These are phyloP conservation scores for Elaeis oleifera DNA, from an alignment of 202 grass and related monocot species.

Conservation along the genomic window DNA sequence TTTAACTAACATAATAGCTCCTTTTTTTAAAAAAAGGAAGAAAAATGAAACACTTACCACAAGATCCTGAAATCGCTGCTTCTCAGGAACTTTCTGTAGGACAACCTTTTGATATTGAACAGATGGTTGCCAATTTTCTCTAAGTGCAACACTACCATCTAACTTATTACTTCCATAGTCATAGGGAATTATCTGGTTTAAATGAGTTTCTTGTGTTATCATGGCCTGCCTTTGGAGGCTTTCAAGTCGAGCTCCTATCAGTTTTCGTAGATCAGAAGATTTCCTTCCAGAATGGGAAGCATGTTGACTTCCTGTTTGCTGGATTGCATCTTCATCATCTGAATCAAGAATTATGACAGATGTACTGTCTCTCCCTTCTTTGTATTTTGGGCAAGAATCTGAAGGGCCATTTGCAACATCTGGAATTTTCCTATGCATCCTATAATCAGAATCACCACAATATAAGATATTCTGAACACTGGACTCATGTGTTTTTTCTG, in stretches of 20 bases:
- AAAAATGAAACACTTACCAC: constrained; percentile 33
- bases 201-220: constrained; percentile 22
- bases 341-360: constrained; percentile 67
- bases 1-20: too few relatives aligned
- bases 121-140: constrained; percentile 45
- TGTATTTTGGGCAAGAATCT: constrained; percentile 3
- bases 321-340: constrained; percentile 67
- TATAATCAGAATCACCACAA: not conserved
- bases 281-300: constrained; percentile 18
- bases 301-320: constrained; percentile 11
- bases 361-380: constrained; percentile 22
- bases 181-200: constrained; percentile 45
- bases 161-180: not conserved
- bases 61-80: constrained; percentile 55
- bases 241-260: constrained; percentile 24
- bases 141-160: constrained; percentile 19
- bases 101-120: constrained; percentile 68
- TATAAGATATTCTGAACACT: not conserved
- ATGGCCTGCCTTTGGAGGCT: constrained; percentile 27
- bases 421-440: too few relatives aligned
- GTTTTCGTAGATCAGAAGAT: constrained; percentile 19
- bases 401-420: not conserved
- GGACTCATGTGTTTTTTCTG: constrained; percentile 4
- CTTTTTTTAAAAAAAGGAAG: too few relatives aligned
- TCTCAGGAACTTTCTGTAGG: constrained; percentile 51